Evolutionary conservation across 495 filamentous ascomycete genomes (phyloP).

Genomic region (Hypoxylon lienhwacheense): DNA sequence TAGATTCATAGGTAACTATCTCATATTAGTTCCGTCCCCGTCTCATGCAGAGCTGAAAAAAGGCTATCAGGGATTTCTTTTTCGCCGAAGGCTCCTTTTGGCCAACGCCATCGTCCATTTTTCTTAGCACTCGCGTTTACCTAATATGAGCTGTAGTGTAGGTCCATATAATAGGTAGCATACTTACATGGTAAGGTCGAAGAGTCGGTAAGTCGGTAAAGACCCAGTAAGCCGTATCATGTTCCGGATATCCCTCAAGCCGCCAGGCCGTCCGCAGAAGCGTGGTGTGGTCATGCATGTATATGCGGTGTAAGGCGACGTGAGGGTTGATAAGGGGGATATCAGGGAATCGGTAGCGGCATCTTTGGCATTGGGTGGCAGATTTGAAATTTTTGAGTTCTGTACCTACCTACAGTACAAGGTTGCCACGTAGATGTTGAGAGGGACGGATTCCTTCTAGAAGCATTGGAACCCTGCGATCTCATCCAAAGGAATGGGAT

Average conservation of each 20-base stretch:
- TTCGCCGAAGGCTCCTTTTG: slow-evolving; percentile 23
- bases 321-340: slow-evolving; percentile 1
- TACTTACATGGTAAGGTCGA: no score
- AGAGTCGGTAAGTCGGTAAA: slow-evolving; percentile 28
- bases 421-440: not conserved
- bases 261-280: slow-evolving; percentile 20
- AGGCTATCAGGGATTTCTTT: slow-evolving; percentile 30
- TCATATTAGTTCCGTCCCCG: no score
- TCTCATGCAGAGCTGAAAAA: slow-evolving; percentile 22
- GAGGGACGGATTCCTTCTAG: slow-evolving; percentile 28
- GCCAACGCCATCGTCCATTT: slow-evolving; percentile 27
- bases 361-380: not conserved
- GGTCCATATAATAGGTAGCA: not conserved
- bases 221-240: slow-evolving; percentile 12
- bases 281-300: slow-evolving; percentile 32
- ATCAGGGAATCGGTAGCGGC: slow-evolving; percentile 13
- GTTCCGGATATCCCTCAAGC: not conserved
- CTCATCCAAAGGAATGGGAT: slow-evolving; percentile 28
- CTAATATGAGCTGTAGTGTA: slow-evolving; percentile 18
- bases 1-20: no score
- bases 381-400: not conserved
- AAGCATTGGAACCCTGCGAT: slow-evolving; percentile 27
- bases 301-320: slow-evolving; percentile 32
- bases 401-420: not conserved
- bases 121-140: slow-evolving; percentile 31